Base-by-base conservation (phyloP, 2,329 filamentous ascomycete genomes). In the Diaporthe ilicicola region DNA sequence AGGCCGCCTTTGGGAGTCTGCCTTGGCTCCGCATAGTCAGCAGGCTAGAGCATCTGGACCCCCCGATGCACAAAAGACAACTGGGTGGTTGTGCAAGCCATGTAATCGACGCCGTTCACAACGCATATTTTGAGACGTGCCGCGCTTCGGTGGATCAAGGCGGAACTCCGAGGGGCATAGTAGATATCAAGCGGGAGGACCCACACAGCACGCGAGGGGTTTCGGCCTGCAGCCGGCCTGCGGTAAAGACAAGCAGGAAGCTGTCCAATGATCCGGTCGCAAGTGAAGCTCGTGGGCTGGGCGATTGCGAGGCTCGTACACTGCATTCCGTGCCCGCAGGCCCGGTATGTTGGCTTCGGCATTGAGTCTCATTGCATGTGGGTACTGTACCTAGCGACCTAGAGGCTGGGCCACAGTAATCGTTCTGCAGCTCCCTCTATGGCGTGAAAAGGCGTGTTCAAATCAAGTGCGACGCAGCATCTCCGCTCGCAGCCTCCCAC, bases 91-190 rank as follows among this genome's bases (percentile, higher is more conserved):
- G 42, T 15, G 22, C 19, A 48, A 24, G 19, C 19, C 24, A 46
- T 24, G 19, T 12, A 48, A 12, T 24, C n/a, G 59, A 62, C 13
- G 42, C 12, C n/a, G 37, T 62, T 62, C 42, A 34, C 42, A 62
- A 9, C 48, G 59, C 59, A 62, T 62, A n/a, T 9, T 48, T 24
- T 17, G 27, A 34, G 42, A 27, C 19, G 13, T 62, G 19, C 17
- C 17, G 15, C 32, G 42, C 42, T 46, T 48, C 56, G n/a, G n/a
- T n/a, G n/a, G n/a, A 39, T 39, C 37, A 39, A 3, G 42, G 59
- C 59, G 59, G 59, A 62, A 39, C 59, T 62, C 59, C 42, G 59
- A 55, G 24, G 24, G 42, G 48, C 12, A 48, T n/a, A 17, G 42
- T n/a, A n/a, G n/a, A n/a, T 34, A 24, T 46, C 22, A 22, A 44